Evolutionary conservation across 257 asterid genomes (phyloP), one percentile per base, ranked within the genome.

Genomic region (Fraxinus cuspidata): DNA sequence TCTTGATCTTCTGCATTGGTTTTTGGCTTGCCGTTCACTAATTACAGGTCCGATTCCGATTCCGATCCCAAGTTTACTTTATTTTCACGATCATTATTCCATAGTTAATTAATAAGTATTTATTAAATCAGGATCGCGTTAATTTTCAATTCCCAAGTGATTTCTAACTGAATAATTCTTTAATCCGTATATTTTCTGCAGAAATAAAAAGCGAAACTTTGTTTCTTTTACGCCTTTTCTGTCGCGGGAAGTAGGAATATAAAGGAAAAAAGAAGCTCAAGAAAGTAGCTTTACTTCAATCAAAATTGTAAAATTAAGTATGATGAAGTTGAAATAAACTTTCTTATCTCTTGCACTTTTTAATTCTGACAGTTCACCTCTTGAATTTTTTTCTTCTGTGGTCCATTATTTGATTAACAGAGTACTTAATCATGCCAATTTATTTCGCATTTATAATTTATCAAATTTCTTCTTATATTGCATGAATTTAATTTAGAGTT

Each of bases 31-130:
- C 51, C 79, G 82, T 53, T 77, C 81, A 67, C 63, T 77, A 51
- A 35, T 60, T 81, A 60, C 85, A 82, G 87, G 87, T 81, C 74
- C 73, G 81, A 77, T 81, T 81, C 85, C 71, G 40, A 58, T 58
- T 58, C 66, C 16, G 29, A n/a, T 58, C 66, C 69, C 34, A 56
- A 66, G 60, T 74, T 72, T 42, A 72, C 77, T 77, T 73, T 74
- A 49, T 44, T 53, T 27, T 70, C 71, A 13, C 60, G 70, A 71
- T 82, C 69, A 74, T 67, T 28, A 13, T 71, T 81, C 9, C 35
- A 71, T 25, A 64, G 65, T 56, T 77, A 29, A 8, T 65, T 79
- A 68, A 79, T 79, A 13, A 77, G 72, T 66, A 23, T 72, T 70
- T 51, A 38, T 60, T 60, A 47, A 44, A 8, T 72, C 70, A 32